Base-by-base conservation (phyloP, 1,284 basidiomycete genomes). In the Trichosporon faecale region DNA sequence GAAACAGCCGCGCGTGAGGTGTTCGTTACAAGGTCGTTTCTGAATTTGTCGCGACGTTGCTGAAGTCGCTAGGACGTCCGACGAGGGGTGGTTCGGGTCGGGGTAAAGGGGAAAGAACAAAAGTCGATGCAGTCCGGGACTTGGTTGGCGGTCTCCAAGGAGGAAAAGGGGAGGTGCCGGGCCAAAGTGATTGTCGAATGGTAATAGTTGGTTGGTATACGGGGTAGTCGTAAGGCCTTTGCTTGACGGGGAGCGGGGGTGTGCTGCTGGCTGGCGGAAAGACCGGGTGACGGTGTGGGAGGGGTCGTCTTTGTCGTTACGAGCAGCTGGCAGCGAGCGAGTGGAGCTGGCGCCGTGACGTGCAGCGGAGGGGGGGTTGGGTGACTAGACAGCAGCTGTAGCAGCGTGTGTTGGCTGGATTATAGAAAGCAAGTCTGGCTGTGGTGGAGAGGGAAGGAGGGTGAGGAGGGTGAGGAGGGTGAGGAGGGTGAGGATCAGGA, bases 1-100 rank as follows among this genome's bases (percentile, higher is more conserved):
- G 55, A 29, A 60, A 2, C n/a, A 8, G 27, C 55, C 27, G 27
- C 55, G 55, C 27, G 55, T 60, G 55, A 60, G n/a, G n/a, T n/a
- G n/a, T n/a, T 60, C 55, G 55, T 60, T 60, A 60, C 55, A 60
- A 60, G 55, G 55, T 60, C 55, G 55, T 60, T 60, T 60, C 55
- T 60, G 55, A 18, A 60, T 21, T 60, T 60, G 23, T 29, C 55
- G 55, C 55, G 55, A 60, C 33, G 33, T 35, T 35, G 33, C 33
- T 8, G 33, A 35, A 8, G 33, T 35, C 33, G 33, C 33, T 35
- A 11, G 33, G 33, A 6, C 33, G 33, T 35, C 33, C 23, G 23
- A 27, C 12, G 9, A 57, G 23, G 8, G 23, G 25, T n/a, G n/a
- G 4, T 57, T 57, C 52, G 52, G 49, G 25, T 25, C 27, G 23